These are phyloP conservation scores for Lanmaoa rubissima DNA, from an alignment of 768 basidiomycete species.

Conservation along the genomic window DNA sequence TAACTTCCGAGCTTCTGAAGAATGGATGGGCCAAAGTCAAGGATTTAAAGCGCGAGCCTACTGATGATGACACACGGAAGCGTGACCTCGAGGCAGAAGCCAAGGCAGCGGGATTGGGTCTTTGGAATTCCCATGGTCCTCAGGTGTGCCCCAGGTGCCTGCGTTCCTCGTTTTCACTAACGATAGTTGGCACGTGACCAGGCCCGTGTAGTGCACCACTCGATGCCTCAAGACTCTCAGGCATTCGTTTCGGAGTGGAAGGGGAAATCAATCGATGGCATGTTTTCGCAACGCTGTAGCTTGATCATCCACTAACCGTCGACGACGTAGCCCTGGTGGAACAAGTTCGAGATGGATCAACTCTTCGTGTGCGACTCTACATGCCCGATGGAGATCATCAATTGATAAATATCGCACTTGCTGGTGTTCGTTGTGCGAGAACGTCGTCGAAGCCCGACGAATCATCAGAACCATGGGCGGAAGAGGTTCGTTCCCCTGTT, in stretches of 20 bases:
- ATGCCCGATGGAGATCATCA: slow-evolving; percentile 91
- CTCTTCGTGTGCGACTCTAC: slow-evolving; percentile 81
- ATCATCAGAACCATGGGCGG: slow-evolving; percentile 77
- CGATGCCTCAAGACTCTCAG: slow-evolving; percentile 88
- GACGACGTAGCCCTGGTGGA: slow-evolving; percentile 75
- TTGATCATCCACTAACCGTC: slow-evolving; percentile 7
- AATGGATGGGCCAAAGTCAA: slow-evolving; percentile 94
- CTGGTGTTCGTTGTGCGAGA: slow-evolving; percentile 77
- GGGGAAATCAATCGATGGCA: slow-evolving; percentile 87
- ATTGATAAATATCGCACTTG: slow-evolving; percentile 79
- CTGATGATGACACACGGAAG: slow-evolving; percentile 72
- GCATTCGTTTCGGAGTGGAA: slow-evolving; percentile 91
- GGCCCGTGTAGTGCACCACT: slow-evolving; percentile 73
- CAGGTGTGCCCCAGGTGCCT: slow-evolving; percentile 41
- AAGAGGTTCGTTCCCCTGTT: slow-evolving; percentile 62
- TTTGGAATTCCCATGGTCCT: slow-evolving; percentile 84
- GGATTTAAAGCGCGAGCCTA: slow-evolving; percentile 79
- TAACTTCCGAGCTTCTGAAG: slow-evolving; percentile 73
- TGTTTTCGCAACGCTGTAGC: slow-evolving; percentile 2
- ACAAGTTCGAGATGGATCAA: slow-evolving; percentile 90
- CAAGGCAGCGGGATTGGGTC: slow-evolving; percentile 67
- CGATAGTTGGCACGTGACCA: slow-evolving; percentile 29
- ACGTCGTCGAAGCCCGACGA: slow-evolving; percentile 72
- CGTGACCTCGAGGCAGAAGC: slow-evolving; percentile 78
- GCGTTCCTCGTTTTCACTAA: background rate